These are phyloP conservation scores for Lasiosphaeria ovina DNA, from an alignment of 495 filamentous ascomycete species.

Conservation along the genomic window DNA sequence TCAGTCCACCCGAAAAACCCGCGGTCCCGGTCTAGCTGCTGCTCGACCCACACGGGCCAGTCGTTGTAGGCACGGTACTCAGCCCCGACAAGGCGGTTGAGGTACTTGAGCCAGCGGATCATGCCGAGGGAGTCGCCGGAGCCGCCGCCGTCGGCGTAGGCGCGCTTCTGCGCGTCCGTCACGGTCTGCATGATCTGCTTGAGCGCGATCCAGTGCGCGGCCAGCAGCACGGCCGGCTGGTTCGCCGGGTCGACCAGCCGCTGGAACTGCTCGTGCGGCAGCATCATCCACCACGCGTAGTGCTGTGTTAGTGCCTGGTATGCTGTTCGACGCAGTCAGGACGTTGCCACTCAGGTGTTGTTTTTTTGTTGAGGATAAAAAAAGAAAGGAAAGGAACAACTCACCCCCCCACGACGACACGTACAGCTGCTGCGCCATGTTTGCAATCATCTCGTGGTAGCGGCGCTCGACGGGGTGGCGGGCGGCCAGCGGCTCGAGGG, in stretches of 20 bases:
- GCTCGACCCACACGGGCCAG: constrained; percentile 51
- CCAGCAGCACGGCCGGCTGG: constrained; percentile 49
- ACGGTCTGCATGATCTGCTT: constrained; percentile 56
- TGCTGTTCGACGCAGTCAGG: constrained; percentile 18
- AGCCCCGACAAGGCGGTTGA: constrained; percentile 42
- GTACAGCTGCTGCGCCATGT: constrained; percentile 32
- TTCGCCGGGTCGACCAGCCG: constrained; percentile 50
- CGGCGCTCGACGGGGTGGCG: constrained; percentile 26
- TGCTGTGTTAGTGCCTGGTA: constrained; percentile 40
- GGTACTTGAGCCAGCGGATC: constrained; percentile 39
- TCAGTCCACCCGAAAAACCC: constrained; percentile 35
- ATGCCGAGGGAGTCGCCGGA: constrained; percentile 29
- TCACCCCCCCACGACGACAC: constrained; percentile 28
- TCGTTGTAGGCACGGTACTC: constrained; percentile 40
- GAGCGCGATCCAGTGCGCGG: constrained; percentile 58
- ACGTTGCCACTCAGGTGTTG: not conserved
- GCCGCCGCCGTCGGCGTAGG: constrained; percentile 4
- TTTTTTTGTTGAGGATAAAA: not conserved
- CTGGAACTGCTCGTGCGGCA: constrained; percentile 54
- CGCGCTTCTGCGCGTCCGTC: constrained; percentile 31
- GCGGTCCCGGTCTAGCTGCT: constrained; percentile 33
- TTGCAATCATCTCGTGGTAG: constrained; percentile 33
- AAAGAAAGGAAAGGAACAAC: constrained; percentile 18
- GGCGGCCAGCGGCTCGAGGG: constrained; percentile 30
- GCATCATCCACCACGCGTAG: constrained; percentile 49